phyloP scores from a whole-genome alignment of 768 basidiomycete genomes.

The Russula abietina region DNA sequence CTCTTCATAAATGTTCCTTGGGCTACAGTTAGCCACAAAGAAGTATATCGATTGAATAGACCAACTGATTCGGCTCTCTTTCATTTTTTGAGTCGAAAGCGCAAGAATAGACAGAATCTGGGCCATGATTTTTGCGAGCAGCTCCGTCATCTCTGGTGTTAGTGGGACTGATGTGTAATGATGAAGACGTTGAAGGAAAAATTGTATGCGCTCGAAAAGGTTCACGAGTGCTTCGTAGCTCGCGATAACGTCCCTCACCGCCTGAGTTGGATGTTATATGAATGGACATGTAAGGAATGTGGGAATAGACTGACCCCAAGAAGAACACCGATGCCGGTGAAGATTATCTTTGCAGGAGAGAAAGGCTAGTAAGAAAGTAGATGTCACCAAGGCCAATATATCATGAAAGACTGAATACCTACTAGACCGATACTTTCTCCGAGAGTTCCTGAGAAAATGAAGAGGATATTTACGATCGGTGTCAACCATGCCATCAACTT shows the following conservation, averaged over 20 bases:
- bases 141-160: background rate
- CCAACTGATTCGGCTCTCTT: no score
- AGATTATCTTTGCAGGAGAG: background rate
- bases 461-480: background rate
- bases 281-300: background rate
- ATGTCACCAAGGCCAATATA: no score
- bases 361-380: background rate
- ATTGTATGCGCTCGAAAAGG: background rate
- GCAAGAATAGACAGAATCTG: background rate
- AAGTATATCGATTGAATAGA: background rate
- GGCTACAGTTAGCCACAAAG: background rate
- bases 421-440: background rate
- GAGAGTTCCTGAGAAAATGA: background rate
- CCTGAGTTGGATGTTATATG: background rate
- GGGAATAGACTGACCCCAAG: background rate
- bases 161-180: background rate
- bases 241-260: background rate
- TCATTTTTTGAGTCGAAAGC: background rate
- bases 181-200: background rate
- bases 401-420: background rate
- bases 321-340: background rate
- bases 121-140: background rate
- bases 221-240: background rate
- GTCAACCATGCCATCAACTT: no score
- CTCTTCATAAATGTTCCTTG: background rate